Evolutionary conservation across 148 eudicot genomes (phyloP), one percentile per base, ranked within the genome.

Genomic region (Selenicereus undatus): DNA sequence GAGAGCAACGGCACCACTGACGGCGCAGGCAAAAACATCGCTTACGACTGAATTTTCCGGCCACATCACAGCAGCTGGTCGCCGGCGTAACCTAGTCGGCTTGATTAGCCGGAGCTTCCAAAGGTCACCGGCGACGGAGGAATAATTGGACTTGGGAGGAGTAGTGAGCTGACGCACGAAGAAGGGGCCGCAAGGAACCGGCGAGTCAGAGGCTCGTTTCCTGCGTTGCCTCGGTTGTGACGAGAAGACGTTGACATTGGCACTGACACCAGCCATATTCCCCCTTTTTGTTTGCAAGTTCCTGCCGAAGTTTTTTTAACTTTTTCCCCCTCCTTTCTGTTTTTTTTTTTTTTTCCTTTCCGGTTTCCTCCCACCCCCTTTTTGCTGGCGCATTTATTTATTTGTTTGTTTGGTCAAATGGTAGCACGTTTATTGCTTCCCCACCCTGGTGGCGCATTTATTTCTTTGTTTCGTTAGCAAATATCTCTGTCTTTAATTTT

Each of bases 1-100:
- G 21, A 91, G 62, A 35, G 91, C 93, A 71, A 89, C 30, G 2
- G 60, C 88, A 9, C 89, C 89, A 65, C 88, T 64, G 0, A 90
- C 6, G 1, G 82, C 90, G 32, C 87, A 68, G 72, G 95, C 95
- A n/a, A 76, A 71, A 62, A 86, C 9, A 76, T 91, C 95, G 20
- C 84, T 75, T 22, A 78, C 73, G 17, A 90, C 76, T 2, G 85
- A 70, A 79, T 84, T 88, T 11, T 80, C 82, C 36, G 83, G 68
- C 74, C 90, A 83, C 88, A 86, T 78, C 27, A 42, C 60, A 26
- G 51, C 76, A 48, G 75, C 56, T 36, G 69, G 62, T 9, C 29
- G 69, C 13, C 71, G 79, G 64, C 51, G 71, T 32, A 76, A 58
- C 27, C 70, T 75, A 65, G 11, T 24, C 20, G 74, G 45, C 6